A percentile compares a stretch with the other conserved stretches of the same genome.
Conservation (phyloP, 116 monocot genomes). For the Iris pallida region DNA sequence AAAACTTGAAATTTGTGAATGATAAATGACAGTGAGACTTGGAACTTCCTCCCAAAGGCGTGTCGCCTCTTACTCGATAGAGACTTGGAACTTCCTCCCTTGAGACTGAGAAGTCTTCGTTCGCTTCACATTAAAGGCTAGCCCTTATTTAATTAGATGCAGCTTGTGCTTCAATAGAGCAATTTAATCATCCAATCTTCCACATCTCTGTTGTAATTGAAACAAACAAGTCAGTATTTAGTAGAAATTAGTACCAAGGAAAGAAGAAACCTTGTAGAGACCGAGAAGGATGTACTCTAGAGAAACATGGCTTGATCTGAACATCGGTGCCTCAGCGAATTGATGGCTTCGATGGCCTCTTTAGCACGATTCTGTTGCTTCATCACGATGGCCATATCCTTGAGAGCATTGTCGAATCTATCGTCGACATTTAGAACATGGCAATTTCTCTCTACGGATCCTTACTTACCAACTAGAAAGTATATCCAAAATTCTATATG, state of each 20-base stretch:
- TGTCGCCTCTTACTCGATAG: conserved; percentile 91
- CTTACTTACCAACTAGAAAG: conserved; percentile 92
- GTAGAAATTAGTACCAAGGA: no score
- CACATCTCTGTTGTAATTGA: conserved; percentile 96
- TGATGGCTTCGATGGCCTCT: conserved; percentile 96
- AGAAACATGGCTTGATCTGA: conserved; percentile 89
- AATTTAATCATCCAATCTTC: conserved; percentile 88
- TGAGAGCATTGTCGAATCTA: conserved; percentile 85
- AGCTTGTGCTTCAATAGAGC: conserved; percentile 71
- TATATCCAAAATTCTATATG: no score
- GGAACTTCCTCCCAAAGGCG: no score
- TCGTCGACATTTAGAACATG: conserved; percentile 89
- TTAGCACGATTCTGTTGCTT: conserved; percentile 97
- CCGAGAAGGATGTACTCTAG: conserved; percentile 93
- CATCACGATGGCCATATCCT: conserved; percentile 99
- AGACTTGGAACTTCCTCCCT: conserved; percentile 92
- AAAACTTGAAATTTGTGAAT: no score
- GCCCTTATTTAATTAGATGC: conserved; percentile 62
- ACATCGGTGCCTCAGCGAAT: conserved; percentile 66
- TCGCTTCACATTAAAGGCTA: conserved; percentile 89
- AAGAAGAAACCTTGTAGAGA: conserved; percentile 67
- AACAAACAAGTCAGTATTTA: no score
- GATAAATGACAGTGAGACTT: no score
- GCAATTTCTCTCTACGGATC: conserved; percentile 85
- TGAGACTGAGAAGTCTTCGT: conserved; percentile 93